Evolutionary conservation across 768 basidiomycete species (phyloP).

Genomic region (Hydnomerulius pinastri): DNA sequence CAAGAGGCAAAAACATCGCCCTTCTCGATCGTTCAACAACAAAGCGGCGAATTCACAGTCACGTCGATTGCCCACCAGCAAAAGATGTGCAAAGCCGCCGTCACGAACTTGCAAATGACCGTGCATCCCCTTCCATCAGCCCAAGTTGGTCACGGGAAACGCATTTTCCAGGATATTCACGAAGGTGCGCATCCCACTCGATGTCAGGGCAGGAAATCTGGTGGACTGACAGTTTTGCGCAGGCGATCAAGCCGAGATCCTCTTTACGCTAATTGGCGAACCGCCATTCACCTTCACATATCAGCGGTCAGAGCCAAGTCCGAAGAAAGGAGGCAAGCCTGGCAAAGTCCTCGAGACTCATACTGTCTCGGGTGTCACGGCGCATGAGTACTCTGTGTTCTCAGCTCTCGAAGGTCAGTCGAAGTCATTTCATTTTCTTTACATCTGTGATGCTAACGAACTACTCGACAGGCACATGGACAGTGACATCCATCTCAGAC

Average conservation of each 20-base stretch:
- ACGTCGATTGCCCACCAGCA: constrained; percentile 90
- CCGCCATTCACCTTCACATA: constrained; percentile 98
- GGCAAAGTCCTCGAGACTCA: constrained; percentile 89
- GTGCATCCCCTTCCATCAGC: constrained; percentile 89
- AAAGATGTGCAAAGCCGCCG: constrained; percentile 83
- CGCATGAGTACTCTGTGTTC: constrained; percentile 83
- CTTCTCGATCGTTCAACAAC: constrained; percentile 83
- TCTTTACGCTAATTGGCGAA: constrained; percentile 86
- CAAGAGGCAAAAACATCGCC: constrained; percentile 80
- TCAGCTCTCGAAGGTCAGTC: constrained; percentile 84
- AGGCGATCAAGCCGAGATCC: constrained; percentile 94
- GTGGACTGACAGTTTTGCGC: constrained; percentile 4
- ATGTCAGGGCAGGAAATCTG: no score
- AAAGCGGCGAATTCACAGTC: constrained; percentile 82
- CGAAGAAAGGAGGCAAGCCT: constrained; percentile 66
- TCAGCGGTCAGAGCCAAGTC: constrained; percentile 74
- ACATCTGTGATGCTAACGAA: constrained; percentile 2
- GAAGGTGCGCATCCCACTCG: constrained; percentile 56
- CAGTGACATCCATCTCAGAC: constrained; percentile 89
- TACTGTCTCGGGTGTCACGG: constrained; percentile 78
- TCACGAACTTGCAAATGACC: constrained; percentile 70
- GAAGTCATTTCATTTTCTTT: background rate
- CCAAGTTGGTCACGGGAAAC: constrained; percentile 83
- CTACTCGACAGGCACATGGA: constrained; percentile 72
- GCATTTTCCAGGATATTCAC: constrained; percentile 81